These are phyloP conservation scores for Aspergillus novofumigatus DNA, from an alignment of 2,329 filamentous ascomycete species.

Conservation along the genomic window DNA sequence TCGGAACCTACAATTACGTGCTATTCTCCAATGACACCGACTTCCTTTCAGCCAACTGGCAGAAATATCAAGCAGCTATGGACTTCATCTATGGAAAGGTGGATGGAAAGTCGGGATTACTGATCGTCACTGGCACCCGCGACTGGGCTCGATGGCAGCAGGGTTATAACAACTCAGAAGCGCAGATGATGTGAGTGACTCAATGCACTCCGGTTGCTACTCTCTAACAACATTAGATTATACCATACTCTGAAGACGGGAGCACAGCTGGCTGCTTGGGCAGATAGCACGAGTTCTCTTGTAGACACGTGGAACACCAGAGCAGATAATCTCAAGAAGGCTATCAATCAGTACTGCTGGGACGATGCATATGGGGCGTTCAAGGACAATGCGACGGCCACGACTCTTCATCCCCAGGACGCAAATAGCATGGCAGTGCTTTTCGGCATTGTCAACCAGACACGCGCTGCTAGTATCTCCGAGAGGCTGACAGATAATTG, in stretches of 20 bases:
- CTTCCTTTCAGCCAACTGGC: constrained; percentile 48
- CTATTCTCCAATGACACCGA: constrained; percentile 51
- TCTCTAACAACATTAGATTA: constrained; percentile 25
- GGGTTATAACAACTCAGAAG: constrained; percentile 49
- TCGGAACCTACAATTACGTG: constrained; percentile 57
- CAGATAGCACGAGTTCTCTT: constrained; percentile 40
- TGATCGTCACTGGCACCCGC: constrained; percentile 47
- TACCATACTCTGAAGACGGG: constrained; percentile 54
- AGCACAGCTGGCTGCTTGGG: constrained; percentile 48
- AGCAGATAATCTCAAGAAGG: constrained; percentile 35
- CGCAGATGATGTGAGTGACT: constrained; percentile 44
- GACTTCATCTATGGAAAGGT: constrained; percentile 44
- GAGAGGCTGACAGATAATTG: constrained; percentile 48
- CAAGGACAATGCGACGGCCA: constrained; percentile 50
- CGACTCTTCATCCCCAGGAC: constrained; percentile 56
- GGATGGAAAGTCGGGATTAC: constrained; percentile 41
- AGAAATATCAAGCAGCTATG: constrained; percentile 47
- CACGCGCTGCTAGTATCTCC: constrained; percentile 41
- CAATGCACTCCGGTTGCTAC: background rate
- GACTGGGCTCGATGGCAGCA: constrained; percentile 52
- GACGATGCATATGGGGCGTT: constrained; percentile 48
- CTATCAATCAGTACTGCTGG: constrained; percentile 49
- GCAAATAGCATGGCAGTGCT: constrained; percentile 55
- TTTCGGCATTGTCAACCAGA: constrained; percentile 42
- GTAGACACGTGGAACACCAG: constrained; percentile 10